phyloP scores from a whole-genome alignment of 1,139 yeast species.

The Suhomyces chickasaworum region DNA sequence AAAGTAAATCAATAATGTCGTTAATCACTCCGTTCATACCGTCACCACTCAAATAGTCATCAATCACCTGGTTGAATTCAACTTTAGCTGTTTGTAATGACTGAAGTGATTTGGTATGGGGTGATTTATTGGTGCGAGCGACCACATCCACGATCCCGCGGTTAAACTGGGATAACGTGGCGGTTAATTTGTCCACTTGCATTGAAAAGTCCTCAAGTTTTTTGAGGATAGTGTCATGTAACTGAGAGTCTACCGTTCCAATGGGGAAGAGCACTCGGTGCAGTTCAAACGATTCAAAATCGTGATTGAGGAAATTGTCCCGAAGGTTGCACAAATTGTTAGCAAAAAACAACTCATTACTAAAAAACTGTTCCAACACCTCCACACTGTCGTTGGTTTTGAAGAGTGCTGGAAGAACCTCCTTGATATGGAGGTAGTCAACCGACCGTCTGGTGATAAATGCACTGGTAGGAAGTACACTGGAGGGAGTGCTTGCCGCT shows the following conservation, averaged over 20 bases:
- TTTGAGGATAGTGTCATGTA: slow-evolving; percentile 5
- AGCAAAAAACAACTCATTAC: slow-evolving; percentile 21
- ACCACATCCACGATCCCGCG: slow-evolving; percentile 9
- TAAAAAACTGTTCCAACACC: slow-evolving; percentile 17
- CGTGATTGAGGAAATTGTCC: slow-evolving; percentile 19
- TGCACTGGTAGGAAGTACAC: no score
- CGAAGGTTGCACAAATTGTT: slow-evolving; percentile 17
- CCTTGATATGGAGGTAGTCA: slow-evolving; percentile 5
- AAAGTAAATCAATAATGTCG: slow-evolving; percentile 20
- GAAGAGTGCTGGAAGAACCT: slow-evolving; percentile 18
- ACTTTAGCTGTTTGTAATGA: slow-evolving; percentile 14
- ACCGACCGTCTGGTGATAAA: background rate
- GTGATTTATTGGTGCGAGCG: slow-evolving; percentile 2
- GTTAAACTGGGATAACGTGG: slow-evolving; percentile 17
- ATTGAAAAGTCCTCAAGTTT: slow-evolving; percentile 8
- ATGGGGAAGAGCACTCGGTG: slow-evolving; percentile 12
- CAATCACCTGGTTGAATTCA: slow-evolving; percentile 13
- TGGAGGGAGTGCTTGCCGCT: no score
- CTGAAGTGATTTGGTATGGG: slow-evolving; percentile 10
- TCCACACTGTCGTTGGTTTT: slow-evolving; percentile 13
- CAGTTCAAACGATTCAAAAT: slow-evolving; percentile 13
- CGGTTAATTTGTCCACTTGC: slow-evolving; percentile 11
- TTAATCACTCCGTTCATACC: slow-evolving; percentile 18
- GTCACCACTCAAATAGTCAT: slow-evolving; percentile 17
- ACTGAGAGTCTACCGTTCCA: slow-evolving; percentile 9